These are phyloP conservation scores for Globisporangium nodosum DNA, from an alignment of 352 stramenopile genomes.

Conservation along the genomic window DNA sequence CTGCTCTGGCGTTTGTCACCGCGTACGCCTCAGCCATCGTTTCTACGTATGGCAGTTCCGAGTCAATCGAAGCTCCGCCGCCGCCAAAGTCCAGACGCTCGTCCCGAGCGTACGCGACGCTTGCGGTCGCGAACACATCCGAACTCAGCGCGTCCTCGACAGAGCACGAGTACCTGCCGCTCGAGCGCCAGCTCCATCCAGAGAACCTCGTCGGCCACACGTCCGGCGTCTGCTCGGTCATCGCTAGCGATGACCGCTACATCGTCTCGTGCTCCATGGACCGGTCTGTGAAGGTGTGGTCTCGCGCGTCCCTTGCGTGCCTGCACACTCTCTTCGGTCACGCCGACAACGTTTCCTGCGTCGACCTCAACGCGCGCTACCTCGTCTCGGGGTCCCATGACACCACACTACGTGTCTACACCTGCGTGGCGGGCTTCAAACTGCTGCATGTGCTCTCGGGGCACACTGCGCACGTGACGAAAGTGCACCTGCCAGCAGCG, in stretches of 20 bases:
- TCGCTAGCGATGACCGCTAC: conserved; percentile 46
- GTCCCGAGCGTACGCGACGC: conserved; percentile 2
- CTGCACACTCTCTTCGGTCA: conserved; percentile 66
- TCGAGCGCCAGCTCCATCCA: conserved; percentile 15
- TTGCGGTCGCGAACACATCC: background rate
- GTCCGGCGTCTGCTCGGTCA: conserved; percentile 50
- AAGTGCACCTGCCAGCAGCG: conserved; percentile 27
- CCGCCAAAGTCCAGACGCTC: conserved; percentile 9
- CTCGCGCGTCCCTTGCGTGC: conserved; percentile 29
- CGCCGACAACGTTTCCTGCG: conserved; percentile 50
- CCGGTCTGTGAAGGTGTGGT: conserved; percentile 70
- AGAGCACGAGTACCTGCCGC: background rate
- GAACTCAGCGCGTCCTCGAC: background rate
- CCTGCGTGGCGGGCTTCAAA: conserved; percentile 24
- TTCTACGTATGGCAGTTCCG: background rate
- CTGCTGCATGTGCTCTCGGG: conserved; percentile 37
- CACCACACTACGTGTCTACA: conserved; percentile 52
- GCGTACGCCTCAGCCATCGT: background rate
- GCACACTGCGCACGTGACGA: conserved; percentile 56
- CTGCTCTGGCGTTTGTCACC: background rate
- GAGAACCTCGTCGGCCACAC: conserved; percentile 53
- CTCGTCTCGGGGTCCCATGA: conserved; percentile 73
- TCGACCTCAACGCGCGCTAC: conserved; percentile 42
- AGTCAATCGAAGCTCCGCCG: background rate
- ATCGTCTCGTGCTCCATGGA: conserved; percentile 65